Conservation (phyloP, 73 alveolate genomes). For the Tetrahymena elliotti region DNA sequence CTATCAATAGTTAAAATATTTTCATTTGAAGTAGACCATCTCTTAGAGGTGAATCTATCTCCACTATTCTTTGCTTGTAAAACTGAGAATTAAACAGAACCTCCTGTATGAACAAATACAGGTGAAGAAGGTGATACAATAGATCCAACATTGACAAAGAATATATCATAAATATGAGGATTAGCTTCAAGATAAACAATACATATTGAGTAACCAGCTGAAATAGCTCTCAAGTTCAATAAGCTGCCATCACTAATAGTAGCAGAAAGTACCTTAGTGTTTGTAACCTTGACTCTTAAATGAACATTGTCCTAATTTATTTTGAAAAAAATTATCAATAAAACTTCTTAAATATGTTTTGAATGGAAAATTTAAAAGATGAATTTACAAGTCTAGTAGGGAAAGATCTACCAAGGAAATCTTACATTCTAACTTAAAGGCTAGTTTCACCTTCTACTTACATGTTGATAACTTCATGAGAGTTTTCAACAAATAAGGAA, state of each 20-base stretch:
- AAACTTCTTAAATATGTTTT: neutral
- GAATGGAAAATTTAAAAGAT: neutral
- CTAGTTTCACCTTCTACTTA: neutral
- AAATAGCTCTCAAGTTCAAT: neutral
- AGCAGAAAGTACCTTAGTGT: neutral
- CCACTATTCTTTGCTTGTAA: neutral
- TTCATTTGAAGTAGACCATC: neutral
- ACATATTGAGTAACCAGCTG: neutral
- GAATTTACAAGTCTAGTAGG: neutral
- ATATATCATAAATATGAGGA: constrained; percentile 48
- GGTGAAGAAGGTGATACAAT: constrained; percentile 43
- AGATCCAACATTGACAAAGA: constrained; percentile 31
- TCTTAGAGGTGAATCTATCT: neutral
- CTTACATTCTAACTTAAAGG: neutral
- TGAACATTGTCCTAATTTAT: neutral
- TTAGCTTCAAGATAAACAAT: constrained; percentile 24
- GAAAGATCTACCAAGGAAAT: neutral
- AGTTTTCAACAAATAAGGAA: neutral
- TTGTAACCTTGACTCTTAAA: neutral
- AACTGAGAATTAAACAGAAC: constrained; percentile 19
- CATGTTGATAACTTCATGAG: neutral
- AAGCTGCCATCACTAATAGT: neutral
- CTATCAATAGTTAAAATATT: neutral
- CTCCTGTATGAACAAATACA: constrained; percentile 40
- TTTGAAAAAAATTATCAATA: neutral